Evolutionary conservation across 495 filamentous ascomycete genomes (phyloP).

Genomic region (Tuber aestivum): DNA sequence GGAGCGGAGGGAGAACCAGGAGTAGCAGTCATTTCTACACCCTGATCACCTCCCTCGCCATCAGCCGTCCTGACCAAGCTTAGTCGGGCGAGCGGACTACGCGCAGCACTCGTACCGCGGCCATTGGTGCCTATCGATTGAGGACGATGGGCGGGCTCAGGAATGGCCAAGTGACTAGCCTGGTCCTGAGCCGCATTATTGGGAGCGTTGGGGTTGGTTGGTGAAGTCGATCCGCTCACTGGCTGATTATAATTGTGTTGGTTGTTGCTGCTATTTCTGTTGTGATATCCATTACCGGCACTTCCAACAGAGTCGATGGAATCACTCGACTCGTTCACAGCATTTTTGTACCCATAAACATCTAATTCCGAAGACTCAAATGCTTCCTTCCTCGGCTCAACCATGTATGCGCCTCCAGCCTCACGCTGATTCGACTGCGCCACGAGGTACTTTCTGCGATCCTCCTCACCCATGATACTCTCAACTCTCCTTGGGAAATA

Average conservation of each 20-base stretch:
- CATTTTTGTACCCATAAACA: constrained; percentile 42
- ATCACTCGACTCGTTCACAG: constrained; percentile 48
- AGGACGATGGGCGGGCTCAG: constrained; percentile 32
- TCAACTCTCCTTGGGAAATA: constrained; percentile 73
- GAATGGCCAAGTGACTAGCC: constrained; percentile 30
- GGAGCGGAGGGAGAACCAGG: constrained; percentile 9
- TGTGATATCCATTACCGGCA: constrained; percentile 33
- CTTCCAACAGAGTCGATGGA: constrained; percentile 43
- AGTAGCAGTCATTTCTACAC: constrained; percentile 30
- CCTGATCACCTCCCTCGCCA: constrained; percentile 34
- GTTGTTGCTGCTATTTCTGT: constrained; percentile 28
- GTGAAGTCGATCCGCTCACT: constrained; percentile 30
- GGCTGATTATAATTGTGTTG: constrained; percentile 35
- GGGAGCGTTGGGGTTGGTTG: constrained; percentile 19
- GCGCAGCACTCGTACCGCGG: constrained; percentile 29
- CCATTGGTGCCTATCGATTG: constrained; percentile 13
- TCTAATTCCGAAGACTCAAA: constrained; percentile 53
- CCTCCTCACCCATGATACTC: constrained; percentile 74
- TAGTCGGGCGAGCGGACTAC: constrained; percentile 39
- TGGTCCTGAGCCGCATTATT: constrained; percentile 7
- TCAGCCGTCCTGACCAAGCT: constrained; percentile 41
- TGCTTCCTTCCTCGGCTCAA: constrained; percentile 49
- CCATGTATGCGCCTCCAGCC: constrained; percentile 52
- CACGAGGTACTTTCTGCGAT: constrained; percentile 62
- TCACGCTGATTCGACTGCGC: constrained; percentile 57